phyloP scores from a whole-genome alignment of 352 stramenopile genomes.

The Globisporangium uncinulatum region DNA sequence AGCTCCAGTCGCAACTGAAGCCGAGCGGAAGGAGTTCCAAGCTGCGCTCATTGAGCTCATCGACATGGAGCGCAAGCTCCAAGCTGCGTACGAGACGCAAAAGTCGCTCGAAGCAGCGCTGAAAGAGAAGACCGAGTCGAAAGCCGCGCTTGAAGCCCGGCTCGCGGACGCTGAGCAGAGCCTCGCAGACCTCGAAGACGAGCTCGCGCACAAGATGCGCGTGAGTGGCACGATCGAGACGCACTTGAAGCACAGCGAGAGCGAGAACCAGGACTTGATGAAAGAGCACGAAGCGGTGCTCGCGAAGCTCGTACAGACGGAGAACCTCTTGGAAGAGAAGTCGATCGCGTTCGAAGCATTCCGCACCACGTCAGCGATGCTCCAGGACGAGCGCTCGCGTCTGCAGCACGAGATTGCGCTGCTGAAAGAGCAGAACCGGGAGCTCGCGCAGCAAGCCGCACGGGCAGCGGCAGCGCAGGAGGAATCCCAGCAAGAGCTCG shows the following conservation, averaged over 20 bases:
- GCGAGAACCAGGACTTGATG: slow-evolving; percentile 38
- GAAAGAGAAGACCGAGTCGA: slow-evolving; percentile 44
- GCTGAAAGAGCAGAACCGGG: slow-evolving; percentile 43
- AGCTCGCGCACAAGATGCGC: slow-evolving; percentile 48
- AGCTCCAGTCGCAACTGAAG: slow-evolving; percentile 22
- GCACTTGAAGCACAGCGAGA: slow-evolving; percentile 32
- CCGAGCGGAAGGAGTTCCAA: slow-evolving; percentile 58
- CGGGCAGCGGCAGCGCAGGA: slow-evolving; percentile 37
- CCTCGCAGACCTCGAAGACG: slow-evolving; percentile 41
- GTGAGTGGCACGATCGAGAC: slow-evolving; percentile 48
- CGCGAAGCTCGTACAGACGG: slow-evolving; percentile 39
- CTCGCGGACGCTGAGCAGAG: slow-evolving; percentile 44
- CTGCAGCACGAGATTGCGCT: slow-evolving; percentile 48
- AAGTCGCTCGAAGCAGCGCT: slow-evolving; percentile 43
- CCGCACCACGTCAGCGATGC: slow-evolving; percentile 51
- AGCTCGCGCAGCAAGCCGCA: slow-evolving; percentile 36
- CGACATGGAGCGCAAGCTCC: slow-evolving; percentile 60
- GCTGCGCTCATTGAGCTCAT: slow-evolving; percentile 58
- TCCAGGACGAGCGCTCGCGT: slow-evolving; percentile 49
- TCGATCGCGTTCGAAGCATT: slow-evolving; percentile 56
- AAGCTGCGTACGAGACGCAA: slow-evolving; percentile 54
- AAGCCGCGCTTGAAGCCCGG: slow-evolving; percentile 36
- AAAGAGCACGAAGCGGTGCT: slow-evolving; percentile 41
- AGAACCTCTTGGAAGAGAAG: slow-evolving; percentile 55
- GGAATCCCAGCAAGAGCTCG: slow-evolving; percentile 40